phyloP scores from a whole-genome alignment of 257 asterid species.

The Petunia secreta region DNA sequence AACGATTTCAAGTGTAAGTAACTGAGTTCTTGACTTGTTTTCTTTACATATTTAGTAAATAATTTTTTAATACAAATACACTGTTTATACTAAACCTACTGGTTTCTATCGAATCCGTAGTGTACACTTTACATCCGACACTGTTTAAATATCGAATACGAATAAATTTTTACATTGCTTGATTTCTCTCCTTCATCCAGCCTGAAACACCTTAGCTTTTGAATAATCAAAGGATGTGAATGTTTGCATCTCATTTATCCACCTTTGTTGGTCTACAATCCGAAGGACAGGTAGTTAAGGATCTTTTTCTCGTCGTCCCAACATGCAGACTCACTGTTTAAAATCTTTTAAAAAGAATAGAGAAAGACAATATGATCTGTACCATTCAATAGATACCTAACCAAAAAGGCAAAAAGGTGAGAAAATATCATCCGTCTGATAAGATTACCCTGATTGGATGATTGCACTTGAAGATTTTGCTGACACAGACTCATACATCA shows the following conservation, averaged over 20 bases:
- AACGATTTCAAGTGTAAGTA: no score
- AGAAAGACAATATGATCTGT: slow-evolving; percentile 2
- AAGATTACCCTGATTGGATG: background rate
- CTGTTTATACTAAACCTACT: no score
- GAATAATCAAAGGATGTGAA: no score
- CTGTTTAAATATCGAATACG: no score
- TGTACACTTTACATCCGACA: no score
- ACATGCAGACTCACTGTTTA: background rate
- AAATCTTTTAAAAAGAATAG: background rate
- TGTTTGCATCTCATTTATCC: background rate
- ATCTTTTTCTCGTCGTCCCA: slow-evolving; percentile 14
- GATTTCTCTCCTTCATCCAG: no score
- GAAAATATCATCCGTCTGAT: slow-evolving; percentile 23
- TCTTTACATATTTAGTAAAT: no score
- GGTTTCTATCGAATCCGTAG: no score
- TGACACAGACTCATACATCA: background rate
- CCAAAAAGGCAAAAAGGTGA: slow-evolving; percentile 12
- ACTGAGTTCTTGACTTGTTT: no score
- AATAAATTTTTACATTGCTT: no score
- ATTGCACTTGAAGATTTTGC: background rate
- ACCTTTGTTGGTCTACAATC: slow-evolving; percentile 16
- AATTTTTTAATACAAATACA: no score
- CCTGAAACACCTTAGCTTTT: no score
- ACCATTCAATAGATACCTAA: background rate
- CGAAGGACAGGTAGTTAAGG: background rate